A percentile compares a stretch with the other conserved stretches of the same genome.
phyloP scores from a whole-genome alignment of 2,329 filamentous ascomycete species.

The Hymenotorrendiella dingleyae region DNA sequence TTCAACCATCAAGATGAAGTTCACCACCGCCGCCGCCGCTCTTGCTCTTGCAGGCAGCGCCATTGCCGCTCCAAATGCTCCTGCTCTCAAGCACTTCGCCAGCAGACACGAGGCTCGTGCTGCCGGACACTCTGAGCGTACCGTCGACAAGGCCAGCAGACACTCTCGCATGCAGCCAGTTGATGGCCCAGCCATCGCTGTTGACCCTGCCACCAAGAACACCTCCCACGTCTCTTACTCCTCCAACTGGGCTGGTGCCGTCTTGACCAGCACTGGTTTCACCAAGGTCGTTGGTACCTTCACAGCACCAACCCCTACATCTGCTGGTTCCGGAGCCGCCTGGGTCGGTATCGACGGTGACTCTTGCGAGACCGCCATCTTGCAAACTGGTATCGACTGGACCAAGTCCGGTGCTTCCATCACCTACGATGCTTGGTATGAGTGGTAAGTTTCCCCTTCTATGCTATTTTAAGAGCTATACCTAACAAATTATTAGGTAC shows the following conservation, averaged over 20 bases:
- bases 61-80: conserved; percentile 41
- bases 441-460: no score
- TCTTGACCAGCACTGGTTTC: conserved; percentile 44
- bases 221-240: conserved; percentile 43
- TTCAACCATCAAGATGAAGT: conserved; percentile 41
- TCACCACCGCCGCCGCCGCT: conserved; percentile 34
- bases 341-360: conserved; percentile 60
- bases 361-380: conserved; percentile 46
- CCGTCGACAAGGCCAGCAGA: no score
- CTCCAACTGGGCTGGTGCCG: conserved; percentile 54
- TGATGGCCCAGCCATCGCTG: conserved; percentile 26
- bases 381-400: conserved; percentile 54
- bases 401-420: conserved; percentile 38
- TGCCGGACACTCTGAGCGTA: no score
- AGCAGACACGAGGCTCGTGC: conserved; percentile 26
- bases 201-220: conserved; percentile 31
- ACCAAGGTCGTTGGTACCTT: conserved; percentile 48
- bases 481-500: no score
- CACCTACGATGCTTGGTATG: conserved; percentile 52
- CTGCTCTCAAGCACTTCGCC: no score
- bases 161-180: no score
- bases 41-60: conserved; percentile 37
- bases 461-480: no score
- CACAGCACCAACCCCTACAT: conserved; percentile 43
- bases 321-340: conserved; percentile 43